phyloP scores from a whole-genome alignment of 78 protist species.

The Acrasis kona region DNA sequence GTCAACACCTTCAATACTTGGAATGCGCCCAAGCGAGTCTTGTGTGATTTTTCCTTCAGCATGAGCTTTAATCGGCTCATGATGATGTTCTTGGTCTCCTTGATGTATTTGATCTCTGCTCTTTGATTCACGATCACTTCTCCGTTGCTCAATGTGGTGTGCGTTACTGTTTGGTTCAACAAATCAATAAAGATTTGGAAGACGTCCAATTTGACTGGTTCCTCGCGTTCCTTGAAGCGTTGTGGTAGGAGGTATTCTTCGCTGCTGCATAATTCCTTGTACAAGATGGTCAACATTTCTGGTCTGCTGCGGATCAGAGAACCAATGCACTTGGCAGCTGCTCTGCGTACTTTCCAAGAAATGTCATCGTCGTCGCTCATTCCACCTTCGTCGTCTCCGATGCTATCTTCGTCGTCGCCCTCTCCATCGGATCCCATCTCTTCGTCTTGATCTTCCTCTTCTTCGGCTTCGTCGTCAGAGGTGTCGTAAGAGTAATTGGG shows the following conservation, averaged over 20 bases:
- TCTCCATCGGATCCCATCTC: slow-evolving; percentile 28
- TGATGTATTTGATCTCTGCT: neutral
- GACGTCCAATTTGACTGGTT: slow-evolving; percentile 57
- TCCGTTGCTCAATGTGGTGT: neutral
- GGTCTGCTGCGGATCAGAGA: slow-evolving; percentile 55
- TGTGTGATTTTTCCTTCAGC: slow-evolving; percentile 26
- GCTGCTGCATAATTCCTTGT: neutral
- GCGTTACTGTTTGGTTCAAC: slow-evolving; percentile 18
- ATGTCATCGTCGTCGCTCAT: slow-evolving; percentile 84
- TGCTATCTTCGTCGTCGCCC: slow-evolving; percentile 30
- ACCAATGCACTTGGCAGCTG: slow-evolving; percentile 51
- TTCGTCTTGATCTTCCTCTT: slow-evolving; percentile 15
- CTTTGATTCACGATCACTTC: neutral
- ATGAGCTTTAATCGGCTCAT: slow-evolving; percentile 1
- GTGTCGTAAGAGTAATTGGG: slow-evolving; percentile 69
- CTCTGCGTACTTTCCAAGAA: slow-evolving; percentile 84
- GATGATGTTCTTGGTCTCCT: slow-evolving; percentile 1
- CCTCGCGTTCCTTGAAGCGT: slow-evolving; percentile 70
- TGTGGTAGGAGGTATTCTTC: neutral
- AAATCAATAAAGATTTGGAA: slow-evolving; percentile 39
- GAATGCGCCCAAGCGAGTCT: slow-evolving; percentile 58
- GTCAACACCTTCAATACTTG: slow-evolving; percentile 34
- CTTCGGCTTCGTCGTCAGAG: neutral
- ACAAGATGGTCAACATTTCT: slow-evolving; percentile 26
- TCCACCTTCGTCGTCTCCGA: slow-evolving; percentile 40